phyloP scores from a whole-genome alignment of 129 eudicot species.

The Escallonia rubra region DNA sequence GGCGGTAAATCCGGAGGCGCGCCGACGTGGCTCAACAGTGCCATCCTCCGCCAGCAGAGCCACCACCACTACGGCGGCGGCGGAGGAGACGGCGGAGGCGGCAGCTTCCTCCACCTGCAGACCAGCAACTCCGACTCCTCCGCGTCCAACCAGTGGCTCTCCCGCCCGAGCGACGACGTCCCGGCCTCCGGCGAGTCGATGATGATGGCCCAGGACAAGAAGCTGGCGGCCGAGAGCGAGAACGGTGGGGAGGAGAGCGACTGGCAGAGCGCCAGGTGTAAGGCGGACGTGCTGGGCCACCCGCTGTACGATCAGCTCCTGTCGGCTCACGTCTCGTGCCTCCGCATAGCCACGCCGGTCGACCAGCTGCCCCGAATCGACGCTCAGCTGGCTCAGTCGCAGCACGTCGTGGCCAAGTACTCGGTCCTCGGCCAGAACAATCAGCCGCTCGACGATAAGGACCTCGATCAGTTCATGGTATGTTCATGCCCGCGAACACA shows the following conservation, averaged over 20 bases:
- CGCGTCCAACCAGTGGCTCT: slow-evolving; percentile 58
- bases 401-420: slow-evolving; percentile 61
- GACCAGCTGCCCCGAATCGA: slow-evolving; percentile 90
- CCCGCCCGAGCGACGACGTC: slow-evolving; percentile 37
- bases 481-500: too few species aligned
- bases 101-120: slow-evolving; percentile 42
- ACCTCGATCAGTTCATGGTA: slow-evolving; percentile 92
- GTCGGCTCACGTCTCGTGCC: slow-evolving; percentile 76
- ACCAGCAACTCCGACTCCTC: slow-evolving; percentile 54
- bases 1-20: slow-evolving; percentile 1
- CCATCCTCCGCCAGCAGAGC: slow-evolving; percentile 46
- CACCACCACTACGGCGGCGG: slow-evolving; percentile 31
- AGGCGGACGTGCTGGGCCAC: slow-evolving; percentile 70
- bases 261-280: slow-evolving; percentile 72
- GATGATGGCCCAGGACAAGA: slow-evolving; percentile 28
- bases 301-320: slow-evolving; percentile 78
- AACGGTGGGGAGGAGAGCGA: slow-evolving; percentile 27
- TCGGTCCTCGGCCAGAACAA: slow-evolving; percentile 43
- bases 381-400: slow-evolving; percentile 77
- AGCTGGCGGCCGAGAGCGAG: slow-evolving; percentile 32
- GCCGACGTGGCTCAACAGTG: slow-evolving; percentile 55
- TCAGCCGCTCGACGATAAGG: slow-evolving; percentile 70
- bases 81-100: slow-evolving; percentile 30
- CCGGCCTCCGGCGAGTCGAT: slow-evolving; percentile 27
- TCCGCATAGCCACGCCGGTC: slow-evolving; percentile 86